These are phyloP conservation scores for Malus sylvestris DNA, from an alignment of 306 rosid species.

Conservation along the genomic window DNA sequence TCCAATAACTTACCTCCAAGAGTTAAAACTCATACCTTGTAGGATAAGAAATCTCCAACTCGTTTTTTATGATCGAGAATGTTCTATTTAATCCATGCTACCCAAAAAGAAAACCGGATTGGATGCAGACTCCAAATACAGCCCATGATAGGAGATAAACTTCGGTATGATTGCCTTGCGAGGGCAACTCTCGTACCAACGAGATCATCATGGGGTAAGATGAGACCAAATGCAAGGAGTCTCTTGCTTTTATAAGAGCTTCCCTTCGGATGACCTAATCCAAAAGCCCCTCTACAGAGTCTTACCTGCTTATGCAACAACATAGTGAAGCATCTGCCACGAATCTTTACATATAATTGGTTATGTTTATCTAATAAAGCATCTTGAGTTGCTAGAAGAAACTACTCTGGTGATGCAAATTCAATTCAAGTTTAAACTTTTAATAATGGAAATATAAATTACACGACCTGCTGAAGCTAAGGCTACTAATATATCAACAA, in stretches of 20 bases:
- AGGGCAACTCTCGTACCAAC: neutral
- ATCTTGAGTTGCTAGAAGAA: neutral
- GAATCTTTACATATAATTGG: neutral
- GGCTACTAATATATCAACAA: conserved; percentile 31
- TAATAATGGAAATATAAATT: conserved; percentile 15
- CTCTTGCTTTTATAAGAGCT: no score
- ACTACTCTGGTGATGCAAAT: neutral
- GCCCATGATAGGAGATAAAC: no score
- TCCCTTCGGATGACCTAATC: no score
- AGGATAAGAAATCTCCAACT: neutral
- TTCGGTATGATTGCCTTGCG: neutral
- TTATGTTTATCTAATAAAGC: neutral
- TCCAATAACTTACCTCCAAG: neutral
- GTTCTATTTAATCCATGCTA: neutral
- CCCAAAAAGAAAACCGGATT: neutral
- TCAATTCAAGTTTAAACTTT: neutral
- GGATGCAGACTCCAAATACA: neutral
- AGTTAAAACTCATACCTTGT: neutral
- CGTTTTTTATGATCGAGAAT: neutral
- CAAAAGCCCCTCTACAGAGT: no score
- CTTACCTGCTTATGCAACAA: neutral
- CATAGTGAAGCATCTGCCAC: neutral
- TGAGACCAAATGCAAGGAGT: neutral
- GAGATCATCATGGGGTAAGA: no score
- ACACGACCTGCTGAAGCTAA: conserved; percentile 14